Base-by-base conservation (phyloP, 257 asterid genomes). In the Nicotiana tomentosiformis region DNA sequence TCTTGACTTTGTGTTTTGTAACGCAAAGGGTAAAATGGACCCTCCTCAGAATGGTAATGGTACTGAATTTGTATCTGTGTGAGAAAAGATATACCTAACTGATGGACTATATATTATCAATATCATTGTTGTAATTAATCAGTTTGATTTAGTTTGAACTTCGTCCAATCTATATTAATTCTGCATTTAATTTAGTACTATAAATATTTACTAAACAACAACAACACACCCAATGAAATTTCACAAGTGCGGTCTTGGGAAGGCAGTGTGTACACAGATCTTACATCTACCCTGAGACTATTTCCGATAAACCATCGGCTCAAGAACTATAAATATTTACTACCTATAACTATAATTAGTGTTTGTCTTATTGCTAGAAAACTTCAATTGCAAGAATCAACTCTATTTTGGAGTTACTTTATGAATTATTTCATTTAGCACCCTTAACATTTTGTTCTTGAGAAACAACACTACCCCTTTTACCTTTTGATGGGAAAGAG, bases 1-100 rank as follows among this genome's bases (percentile, higher is more conserved):
- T 81, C 84, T 95, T 74, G 98, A 95, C 72, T 66, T 93, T 26
- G 90, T 93, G 39, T 85, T 89, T n/a, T 11, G 78, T n/a, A 37
- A 77, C 15, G 90, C 79, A 7, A 87, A 87, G 55, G 81, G 67
- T 17, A 91, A 86, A 61, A 56, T 46, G 51, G 85, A 64, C 65
- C 33, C 67, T 80, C 57, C 20, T 35, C 87, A 83, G 57, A 58
- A 85, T 81, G 82, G 61, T 20, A 81, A 17, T 23, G 82, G 51
- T 83, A 16, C 77, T 80, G 80, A 83, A 55, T 64, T 74, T 70
- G 78, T 32, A 26, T 15, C 29, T 26, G 88, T 80, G 85, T 86
- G 55, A 80, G 20, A 17, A 55, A 12, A 11, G 26, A 9, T 9
- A 20, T 33, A 29, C 11, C 5, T 65, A 2, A 14, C 1, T n/a